Conservation (phyloP, 2,329 filamentous ascomycete genomes). For the Aaosphaeria pasadenensis region DNA sequence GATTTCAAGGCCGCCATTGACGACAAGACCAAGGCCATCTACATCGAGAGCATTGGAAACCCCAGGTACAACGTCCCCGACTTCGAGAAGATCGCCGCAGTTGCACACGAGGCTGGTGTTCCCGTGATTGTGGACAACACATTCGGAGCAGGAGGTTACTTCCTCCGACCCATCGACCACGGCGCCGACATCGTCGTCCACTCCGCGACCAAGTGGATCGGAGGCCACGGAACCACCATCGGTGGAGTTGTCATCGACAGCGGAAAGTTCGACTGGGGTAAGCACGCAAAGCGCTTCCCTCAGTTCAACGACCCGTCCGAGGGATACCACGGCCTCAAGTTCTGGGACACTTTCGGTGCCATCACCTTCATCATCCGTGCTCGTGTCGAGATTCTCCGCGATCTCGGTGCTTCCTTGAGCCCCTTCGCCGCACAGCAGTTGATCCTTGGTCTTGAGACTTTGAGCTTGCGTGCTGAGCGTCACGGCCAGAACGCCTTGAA, state of each 20-base stretch:
- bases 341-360: constrained; percentile 87
- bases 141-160: constrained; percentile 90
- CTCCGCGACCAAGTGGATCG: constrained; percentile 96
- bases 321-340: constrained; percentile 90
- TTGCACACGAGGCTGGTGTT: constrained; percentile 66
- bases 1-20: constrained; percentile 83
- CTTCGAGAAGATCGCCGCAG: constrained; percentile 79
- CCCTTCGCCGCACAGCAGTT: constrained; percentile 93
- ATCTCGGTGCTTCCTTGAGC: constrained; percentile 78
- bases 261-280: constrained; percentile 93
- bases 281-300: constrained; percentile 79
- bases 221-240: constrained; percentile 90
- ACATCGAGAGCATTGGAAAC: constrained; percentile 90
- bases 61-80: constrained; percentile 91
- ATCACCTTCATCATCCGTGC: constrained; percentile 81
- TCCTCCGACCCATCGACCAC: constrained; percentile 79
- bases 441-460: constrained; percentile 82
- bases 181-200: constrained; percentile 93
- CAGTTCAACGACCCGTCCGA: constrained; percentile 86
- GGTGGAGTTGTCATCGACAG: constrained; percentile 82
- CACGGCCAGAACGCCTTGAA: constrained; percentile 81
- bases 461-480: constrained; percentile 80
- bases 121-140: constrained; percentile 77
- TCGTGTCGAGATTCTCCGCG: constrained; percentile 85
- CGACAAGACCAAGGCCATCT: constrained; percentile 89